Percentiles rank a stretch among this genome's conserved stretches.
These are phyloP conservation scores for Pezicula radicicola DNA, from an alignment of 2,329 filamentous ascomycete species.

Conservation along the genomic window DNA sequence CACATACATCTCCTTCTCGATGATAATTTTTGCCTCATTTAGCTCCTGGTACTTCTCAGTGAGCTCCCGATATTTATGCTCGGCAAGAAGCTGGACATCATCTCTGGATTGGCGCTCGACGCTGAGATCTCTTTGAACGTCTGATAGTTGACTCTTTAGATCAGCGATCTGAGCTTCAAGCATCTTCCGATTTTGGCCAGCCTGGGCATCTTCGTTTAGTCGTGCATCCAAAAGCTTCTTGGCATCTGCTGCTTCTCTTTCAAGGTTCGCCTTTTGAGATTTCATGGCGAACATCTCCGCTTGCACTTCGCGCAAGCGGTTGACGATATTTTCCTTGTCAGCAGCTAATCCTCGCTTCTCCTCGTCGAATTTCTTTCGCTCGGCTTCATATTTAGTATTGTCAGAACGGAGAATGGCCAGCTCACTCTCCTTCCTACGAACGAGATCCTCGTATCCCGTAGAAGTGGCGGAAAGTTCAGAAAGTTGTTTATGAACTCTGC, in stretches of 20 bases:
- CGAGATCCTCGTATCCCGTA: conserved; percentile 90
- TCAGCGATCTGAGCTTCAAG: conserved; percentile 85
- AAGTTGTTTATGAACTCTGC: conserved; percentile 79
- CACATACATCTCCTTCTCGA: conserved; percentile 95
- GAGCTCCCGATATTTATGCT: conserved; percentile 81
- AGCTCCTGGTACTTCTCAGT: conserved; percentile 82
- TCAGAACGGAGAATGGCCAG: conserved; percentile 81
- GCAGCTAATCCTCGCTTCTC: conserved; percentile 69
- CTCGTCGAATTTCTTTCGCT: conserved; percentile 73
- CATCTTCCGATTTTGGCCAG: conserved; percentile 74
- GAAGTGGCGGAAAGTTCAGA: conserved; percentile 86
- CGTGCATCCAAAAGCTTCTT: conserved; percentile 83
- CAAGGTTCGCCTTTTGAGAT: conserved; percentile 77
- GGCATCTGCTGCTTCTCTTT: conserved; percentile 85
- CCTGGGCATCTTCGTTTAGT: conserved; percentile 85
- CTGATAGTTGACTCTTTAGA: conserved; percentile 80
- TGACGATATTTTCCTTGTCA: conserved; percentile 77
- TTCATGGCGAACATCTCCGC: conserved; percentile 85
- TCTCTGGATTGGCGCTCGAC: conserved; percentile 90
- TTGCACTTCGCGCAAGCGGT: conserved; percentile 77
- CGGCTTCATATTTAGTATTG: conserved; percentile 76
- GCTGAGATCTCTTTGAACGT: conserved; percentile 83
- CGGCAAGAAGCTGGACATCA: conserved; percentile 85
- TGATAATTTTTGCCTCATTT: conserved; percentile 93
- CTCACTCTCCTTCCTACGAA: conserved; percentile 92